A percentile compares a stretch with the other conserved stretches of the same genome.
phyloP scores from a whole-genome alignment of 2,329 filamentous ascomycete species.

The Tolypocladium nubicola region DNA sequence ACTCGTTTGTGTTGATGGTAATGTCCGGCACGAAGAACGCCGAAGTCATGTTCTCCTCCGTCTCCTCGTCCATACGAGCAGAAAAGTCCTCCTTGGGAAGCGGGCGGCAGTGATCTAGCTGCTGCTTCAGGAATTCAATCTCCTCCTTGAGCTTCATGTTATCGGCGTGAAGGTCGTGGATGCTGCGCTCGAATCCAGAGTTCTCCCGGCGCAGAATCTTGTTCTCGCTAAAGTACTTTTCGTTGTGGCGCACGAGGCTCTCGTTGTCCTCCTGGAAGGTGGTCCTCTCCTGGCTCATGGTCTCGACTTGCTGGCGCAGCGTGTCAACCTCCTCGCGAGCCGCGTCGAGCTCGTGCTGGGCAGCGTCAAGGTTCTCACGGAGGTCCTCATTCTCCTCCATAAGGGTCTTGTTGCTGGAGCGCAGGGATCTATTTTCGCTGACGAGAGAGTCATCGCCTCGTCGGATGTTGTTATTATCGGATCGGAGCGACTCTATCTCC shows the following conservation, averaged over 20 bases:
- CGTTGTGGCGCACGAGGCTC: constrained; percentile 42
- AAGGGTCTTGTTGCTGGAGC: constrained; percentile 27
- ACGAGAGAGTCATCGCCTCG: constrained; percentile 32
- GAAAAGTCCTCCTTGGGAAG: constrained; percentile 25
- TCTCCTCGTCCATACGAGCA: constrained; percentile 22
- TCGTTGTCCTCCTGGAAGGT: constrained; percentile 39
- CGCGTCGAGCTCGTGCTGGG: constrained; percentile 30
- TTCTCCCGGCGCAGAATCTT: constrained; percentile 38
- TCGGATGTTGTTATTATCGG: constrained; percentile 29
- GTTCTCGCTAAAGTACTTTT: constrained; percentile 44
- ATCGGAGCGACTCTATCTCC: constrained; percentile 30
- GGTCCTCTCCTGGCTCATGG: constrained; percentile 30
- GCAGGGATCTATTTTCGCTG: constrained; percentile 34
- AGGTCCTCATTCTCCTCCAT: constrained; percentile 33
- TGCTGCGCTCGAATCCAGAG: constrained; percentile 33
- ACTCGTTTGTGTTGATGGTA: constrained; percentile 35
- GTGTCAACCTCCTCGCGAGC: constrained; percentile 29
- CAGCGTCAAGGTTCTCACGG: constrained; percentile 27
- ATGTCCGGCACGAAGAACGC: constrained; percentile 49
- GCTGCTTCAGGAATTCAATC: constrained; percentile 32
- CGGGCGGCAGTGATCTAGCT: constrained; percentile 31
- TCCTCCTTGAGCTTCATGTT: constrained; percentile 37
- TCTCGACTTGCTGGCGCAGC: constrained; percentile 25
- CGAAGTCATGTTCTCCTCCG: constrained; percentile 46
- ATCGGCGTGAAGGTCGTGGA: constrained; percentile 34